phyloP scores from a whole-genome alignment of 805 yeast genomes.

The Candida gorgasii region DNA sequence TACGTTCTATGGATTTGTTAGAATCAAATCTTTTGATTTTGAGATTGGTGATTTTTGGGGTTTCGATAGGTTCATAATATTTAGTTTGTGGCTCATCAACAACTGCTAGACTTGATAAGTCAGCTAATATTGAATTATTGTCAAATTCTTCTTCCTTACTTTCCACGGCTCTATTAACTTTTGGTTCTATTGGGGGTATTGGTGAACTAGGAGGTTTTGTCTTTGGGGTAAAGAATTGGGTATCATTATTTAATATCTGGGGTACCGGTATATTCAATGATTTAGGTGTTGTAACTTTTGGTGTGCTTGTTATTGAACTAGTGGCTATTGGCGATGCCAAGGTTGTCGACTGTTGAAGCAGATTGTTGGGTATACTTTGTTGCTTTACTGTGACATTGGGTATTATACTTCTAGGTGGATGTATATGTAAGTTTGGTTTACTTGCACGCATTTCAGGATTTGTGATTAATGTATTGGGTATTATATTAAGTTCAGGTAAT shows the following conservation, averaged over 20 bases:
- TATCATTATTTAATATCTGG: neutral
- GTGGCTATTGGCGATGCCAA: neutral
- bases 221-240: neutral
- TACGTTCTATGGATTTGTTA: neutral
- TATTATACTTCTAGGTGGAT: neutral
- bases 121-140: constrained; percentile 5
- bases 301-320: neutral
- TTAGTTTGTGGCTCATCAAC: constrained; percentile 1
- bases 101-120: constrained; percentile 7
- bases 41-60: neutral
- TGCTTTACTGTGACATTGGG: neutral
- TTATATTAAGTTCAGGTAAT: neutral
- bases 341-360: too few relatives aligned
- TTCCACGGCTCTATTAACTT: too few relatives aligned
- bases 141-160: neutral
- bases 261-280: neutral
- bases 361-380: neutral
- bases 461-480: too few relatives aligned
- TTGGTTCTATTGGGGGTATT: neutral
- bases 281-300: too few relatives aligned
- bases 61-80: neutral
- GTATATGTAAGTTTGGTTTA: neutral
- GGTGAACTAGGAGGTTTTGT: constrained; percentile 2
- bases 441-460: neutral
- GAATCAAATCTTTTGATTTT: neutral